Conservation (phyloP, 176 grass and related monocot species). For the Rhynchospora pubera region DNA sequence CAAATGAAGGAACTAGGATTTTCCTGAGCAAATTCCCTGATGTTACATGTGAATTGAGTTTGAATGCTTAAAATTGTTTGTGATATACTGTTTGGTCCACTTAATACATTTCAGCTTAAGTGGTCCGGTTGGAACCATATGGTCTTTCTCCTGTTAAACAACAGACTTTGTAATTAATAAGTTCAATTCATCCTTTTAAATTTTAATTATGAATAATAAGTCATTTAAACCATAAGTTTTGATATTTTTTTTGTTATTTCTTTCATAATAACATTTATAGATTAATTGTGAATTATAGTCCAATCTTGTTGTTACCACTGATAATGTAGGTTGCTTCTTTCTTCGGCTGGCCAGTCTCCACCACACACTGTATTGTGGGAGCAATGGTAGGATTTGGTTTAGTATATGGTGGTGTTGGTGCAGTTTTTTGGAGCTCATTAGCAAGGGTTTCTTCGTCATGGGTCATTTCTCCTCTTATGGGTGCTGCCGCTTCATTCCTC, state of each 20-base stretch:
- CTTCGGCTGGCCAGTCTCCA: conserved; percentile 95
- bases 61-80: neutral
- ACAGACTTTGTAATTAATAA: neutral
- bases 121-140: neutral
- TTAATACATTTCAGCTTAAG: neutral
- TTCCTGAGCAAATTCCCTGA: neutral
- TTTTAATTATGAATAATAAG: no score
- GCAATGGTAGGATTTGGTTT: conserved; percentile 99
- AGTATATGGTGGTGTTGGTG: conserved; percentile 62
- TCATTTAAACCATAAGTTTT: neutral
- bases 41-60: neutral
- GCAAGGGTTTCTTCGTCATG: conserved; percentile 93
- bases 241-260: neutral
- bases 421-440: conserved; percentile 91
- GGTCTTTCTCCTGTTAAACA: neutral
- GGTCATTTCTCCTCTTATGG: conserved; percentile 91
- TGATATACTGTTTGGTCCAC: neutral
- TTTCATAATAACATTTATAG: neutral
- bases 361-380: conserved; percentile 94
- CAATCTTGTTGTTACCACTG: conserved; percentile 25
- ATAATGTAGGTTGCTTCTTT: conserved; percentile 80
- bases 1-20: neutral
- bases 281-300: neutral
- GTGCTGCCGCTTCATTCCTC: conserved; percentile 77
- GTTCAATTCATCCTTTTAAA: neutral